These are phyloP conservation scores for Forsythia suspensa DNA, from an alignment of 257 asterid species.

Conservation along the genomic window DNA sequence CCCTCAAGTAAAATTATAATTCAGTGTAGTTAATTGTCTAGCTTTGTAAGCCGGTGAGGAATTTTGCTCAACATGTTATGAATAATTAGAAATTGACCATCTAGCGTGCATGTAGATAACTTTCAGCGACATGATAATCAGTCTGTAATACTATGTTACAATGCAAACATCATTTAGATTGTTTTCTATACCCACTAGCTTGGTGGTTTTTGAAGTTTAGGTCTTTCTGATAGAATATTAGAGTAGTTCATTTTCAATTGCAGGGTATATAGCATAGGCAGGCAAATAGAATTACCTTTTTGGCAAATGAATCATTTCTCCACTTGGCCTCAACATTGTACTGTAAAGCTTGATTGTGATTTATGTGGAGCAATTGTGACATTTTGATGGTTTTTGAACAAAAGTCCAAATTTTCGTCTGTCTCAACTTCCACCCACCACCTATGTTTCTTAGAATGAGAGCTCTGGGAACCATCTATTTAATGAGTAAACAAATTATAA, in stretches of 20 bases:
- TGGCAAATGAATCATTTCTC: background rate
- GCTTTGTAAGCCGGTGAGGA: background rate
- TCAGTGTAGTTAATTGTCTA: background rate
- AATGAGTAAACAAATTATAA: background rate
- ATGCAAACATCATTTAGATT: background rate
- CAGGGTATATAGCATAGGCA: background rate
- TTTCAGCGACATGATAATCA: background rate
- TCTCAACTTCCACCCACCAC: background rate
- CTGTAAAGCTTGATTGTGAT: background rate
- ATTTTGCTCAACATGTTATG: background rate
- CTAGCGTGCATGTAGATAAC: background rate
- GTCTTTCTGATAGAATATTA: background rate
- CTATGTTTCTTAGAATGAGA: background rate
- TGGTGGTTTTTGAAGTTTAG: background rate
- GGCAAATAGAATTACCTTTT: background rate
- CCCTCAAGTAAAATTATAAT: background rate
- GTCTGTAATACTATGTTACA: background rate
- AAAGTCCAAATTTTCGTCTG: background rate
- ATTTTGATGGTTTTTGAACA: background rate
- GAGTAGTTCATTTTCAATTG: background rate
- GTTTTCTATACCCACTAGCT: background rate
- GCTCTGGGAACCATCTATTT: background rate
- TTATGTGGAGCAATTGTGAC: background rate
- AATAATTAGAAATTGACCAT: background rate
- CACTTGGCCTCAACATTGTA: background rate